A percentile compares a stretch with the other conserved stretches of the same genome.
Conservation (phyloP, 306 rosid genomes). For the Lithocarpus polystachyus region DNA sequence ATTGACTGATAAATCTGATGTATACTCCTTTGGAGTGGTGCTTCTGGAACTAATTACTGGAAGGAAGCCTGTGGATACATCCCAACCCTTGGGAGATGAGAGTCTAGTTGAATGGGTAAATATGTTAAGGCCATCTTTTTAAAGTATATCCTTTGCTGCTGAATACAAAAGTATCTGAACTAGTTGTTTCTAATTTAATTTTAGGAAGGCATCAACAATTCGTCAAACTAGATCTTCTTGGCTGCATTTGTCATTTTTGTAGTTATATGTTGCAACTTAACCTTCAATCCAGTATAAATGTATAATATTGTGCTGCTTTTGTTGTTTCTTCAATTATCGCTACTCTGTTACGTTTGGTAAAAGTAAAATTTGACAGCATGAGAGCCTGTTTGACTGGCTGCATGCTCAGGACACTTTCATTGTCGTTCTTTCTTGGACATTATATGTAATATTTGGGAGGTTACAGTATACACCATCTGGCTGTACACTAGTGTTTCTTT, state of each 20-base stretch:
- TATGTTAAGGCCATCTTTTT: conserved; percentile 15
- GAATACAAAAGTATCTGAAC: background rate
- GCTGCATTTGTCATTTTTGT: background rate
- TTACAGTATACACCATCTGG: background rate
- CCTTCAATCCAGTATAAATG: background rate
- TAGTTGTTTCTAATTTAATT: background rate
- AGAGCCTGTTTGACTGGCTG: background rate
- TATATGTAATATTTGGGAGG: background rate
- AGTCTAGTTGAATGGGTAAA: conserved; percentile 95
- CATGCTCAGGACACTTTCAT: background rate
- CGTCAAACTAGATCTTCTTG: background rate
- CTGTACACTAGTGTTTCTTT: background rate
- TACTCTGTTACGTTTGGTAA: background rate
- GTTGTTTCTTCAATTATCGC: background rate
- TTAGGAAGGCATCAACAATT: background rate
- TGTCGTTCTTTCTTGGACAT: background rate
- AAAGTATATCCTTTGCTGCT: background rate
- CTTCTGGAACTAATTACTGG: conserved; percentile 93
- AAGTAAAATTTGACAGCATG: background rate
- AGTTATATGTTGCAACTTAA: background rate
- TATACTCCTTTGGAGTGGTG: conserved; percentile 87
- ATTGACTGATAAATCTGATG: conserved; percentile 86
- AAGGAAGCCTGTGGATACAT: conserved; percentile 77
- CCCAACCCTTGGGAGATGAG: conserved; percentile 85
- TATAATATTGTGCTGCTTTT: background rate